Conservation (phyloP, 1,139 yeast genomes). For the Nakaseomyces kungkrabaensis region DNA sequence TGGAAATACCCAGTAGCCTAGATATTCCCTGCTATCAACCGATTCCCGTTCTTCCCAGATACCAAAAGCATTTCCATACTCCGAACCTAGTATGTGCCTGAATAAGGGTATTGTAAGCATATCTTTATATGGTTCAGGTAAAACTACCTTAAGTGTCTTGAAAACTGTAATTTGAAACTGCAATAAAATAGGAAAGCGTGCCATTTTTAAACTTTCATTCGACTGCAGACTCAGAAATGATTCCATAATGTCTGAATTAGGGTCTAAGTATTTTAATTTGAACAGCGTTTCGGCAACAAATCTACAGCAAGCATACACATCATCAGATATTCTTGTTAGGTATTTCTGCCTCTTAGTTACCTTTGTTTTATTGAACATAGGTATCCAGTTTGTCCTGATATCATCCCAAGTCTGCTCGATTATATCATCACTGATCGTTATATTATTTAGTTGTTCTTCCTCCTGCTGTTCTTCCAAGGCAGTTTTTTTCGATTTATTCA, state of each 20-base stretch:
- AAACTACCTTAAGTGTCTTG: slow-evolving; percentile 38
- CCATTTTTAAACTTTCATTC: slow-evolving; percentile 43
- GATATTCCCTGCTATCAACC: slow-evolving; percentile 45
- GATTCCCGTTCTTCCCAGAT: slow-evolving; percentile 46
- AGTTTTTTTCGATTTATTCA: neutral
- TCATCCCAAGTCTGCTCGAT: slow-evolving; percentile 26
- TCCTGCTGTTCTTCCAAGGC: slow-evolving; percentile 6
- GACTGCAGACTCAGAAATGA: slow-evolving; percentile 44
- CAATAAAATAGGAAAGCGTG: slow-evolving; percentile 41
- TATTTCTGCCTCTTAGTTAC: slow-evolving; percentile 16
- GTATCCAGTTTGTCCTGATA: slow-evolving; percentile 33
- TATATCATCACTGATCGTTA: slow-evolving; percentile 6
- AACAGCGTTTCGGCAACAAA: slow-evolving; percentile 28
- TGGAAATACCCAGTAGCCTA: slow-evolving; percentile 60
- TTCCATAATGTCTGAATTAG: slow-evolving; percentile 4
- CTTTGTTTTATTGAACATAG: slow-evolving; percentile 22
- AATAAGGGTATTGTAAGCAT: slow-evolving; percentile 35
- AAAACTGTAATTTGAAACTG: slow-evolving; percentile 43
- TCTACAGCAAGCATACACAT: slow-evolving; percentile 34
- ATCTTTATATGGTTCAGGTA: slow-evolving; percentile 34
- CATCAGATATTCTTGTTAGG: slow-evolving; percentile 30
- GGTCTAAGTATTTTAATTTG: slow-evolving; percentile 11
- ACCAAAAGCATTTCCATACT: slow-evolving; percentile 68
- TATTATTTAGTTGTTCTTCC: slow-evolving; percentile 10
- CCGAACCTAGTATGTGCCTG: slow-evolving; percentile 47